Evolutionary conservation across 2,329 filamentous ascomycete species (phyloP).

Genomic region (Beauveria sp.): DNA sequence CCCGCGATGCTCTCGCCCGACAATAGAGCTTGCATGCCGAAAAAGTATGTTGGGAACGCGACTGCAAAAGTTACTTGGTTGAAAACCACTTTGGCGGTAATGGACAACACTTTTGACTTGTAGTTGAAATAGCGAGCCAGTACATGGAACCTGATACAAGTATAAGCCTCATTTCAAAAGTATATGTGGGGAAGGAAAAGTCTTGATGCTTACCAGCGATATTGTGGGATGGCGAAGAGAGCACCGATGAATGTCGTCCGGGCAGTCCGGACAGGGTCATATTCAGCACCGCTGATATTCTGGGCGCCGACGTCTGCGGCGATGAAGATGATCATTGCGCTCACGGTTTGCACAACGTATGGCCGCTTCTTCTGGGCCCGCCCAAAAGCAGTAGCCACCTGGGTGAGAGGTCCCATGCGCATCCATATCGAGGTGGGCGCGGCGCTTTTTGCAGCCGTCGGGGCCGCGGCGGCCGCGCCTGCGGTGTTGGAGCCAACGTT

Average conservation of each 20-base stretch:
- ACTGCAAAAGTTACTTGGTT: slow-evolving; percentile 79
- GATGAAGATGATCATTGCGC: slow-evolving; percentile 70
- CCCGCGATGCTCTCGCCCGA: slow-evolving; percentile 58
- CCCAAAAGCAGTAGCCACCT: slow-evolving; percentile 51
- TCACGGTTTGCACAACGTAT: slow-evolving; percentile 71
- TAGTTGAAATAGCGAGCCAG: slow-evolving; percentile 84
- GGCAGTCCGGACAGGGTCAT: slow-evolving; percentile 61
- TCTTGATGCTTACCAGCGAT: slow-evolving; percentile 59
- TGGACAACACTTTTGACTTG: slow-evolving; percentile 57
- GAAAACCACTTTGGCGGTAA: slow-evolving; percentile 69
- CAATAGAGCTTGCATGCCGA: slow-evolving; percentile 69
- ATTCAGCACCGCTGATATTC: slow-evolving; percentile 52
- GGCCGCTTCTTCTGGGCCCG: slow-evolving; percentile 66
- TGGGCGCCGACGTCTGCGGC: slow-evolving; percentile 73
- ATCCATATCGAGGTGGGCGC: slow-evolving; percentile 41
- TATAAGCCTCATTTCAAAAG: not conserved
- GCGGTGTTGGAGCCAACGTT: not conserved
- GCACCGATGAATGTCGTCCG: slow-evolving; percentile 69
- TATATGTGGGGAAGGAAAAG: not conserved
- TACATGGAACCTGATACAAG: slow-evolving; percentile 59
- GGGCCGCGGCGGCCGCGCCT: not conserved
- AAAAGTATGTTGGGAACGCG: slow-evolving; percentile 76
- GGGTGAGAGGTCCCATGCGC: slow-evolving; percentile 49
- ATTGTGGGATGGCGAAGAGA: slow-evolving; percentile 66
- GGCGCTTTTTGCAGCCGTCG: not conserved